Evolutionary conservation across 768 basidiomycete species (phyloP).

Genomic region (Mycena sanguinolenta): DNA sequence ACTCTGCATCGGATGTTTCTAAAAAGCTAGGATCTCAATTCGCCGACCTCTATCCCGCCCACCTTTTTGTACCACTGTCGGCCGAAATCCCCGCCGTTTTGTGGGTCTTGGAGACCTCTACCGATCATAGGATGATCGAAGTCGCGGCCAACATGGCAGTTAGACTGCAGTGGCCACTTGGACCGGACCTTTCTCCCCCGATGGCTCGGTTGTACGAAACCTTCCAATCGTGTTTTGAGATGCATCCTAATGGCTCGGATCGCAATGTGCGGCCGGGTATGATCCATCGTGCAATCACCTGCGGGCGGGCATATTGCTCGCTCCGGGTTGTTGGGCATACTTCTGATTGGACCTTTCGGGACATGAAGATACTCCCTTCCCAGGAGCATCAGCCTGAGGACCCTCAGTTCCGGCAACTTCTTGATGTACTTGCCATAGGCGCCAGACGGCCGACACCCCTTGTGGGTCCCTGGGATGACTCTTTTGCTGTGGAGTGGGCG

Average conservation of each 20-base stretch:
- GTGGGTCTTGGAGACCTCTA: not conserved
- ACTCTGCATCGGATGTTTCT: not conserved
- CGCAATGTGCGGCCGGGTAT: not conserved
- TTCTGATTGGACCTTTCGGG: no score
- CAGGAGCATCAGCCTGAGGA: no score
- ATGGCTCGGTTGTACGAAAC: not conserved
- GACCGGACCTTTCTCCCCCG: not conserved
- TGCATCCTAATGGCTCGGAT: not conserved
- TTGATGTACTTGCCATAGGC: not conserved
- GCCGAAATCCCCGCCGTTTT: no score
- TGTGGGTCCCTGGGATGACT: not conserved
- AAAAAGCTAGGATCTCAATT: not conserved
- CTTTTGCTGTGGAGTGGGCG: not conserved
- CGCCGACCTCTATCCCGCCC: not conserved
- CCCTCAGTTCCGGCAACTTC: not conserved
- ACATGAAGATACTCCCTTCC: no score
- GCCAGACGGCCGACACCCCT: not conserved
- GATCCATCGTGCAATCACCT: not conserved
- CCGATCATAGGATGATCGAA: not conserved
- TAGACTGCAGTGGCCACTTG: no score
- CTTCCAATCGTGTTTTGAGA: not conserved
- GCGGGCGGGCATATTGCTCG: not conserved
- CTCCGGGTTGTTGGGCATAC: not conserved
- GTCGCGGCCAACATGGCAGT: not conserved
- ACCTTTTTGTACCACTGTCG: not conserved